phyloP scores from a whole-genome alignment of 2,329 filamentous ascomycete species.

The Furcasterigmium sp. region DNA sequence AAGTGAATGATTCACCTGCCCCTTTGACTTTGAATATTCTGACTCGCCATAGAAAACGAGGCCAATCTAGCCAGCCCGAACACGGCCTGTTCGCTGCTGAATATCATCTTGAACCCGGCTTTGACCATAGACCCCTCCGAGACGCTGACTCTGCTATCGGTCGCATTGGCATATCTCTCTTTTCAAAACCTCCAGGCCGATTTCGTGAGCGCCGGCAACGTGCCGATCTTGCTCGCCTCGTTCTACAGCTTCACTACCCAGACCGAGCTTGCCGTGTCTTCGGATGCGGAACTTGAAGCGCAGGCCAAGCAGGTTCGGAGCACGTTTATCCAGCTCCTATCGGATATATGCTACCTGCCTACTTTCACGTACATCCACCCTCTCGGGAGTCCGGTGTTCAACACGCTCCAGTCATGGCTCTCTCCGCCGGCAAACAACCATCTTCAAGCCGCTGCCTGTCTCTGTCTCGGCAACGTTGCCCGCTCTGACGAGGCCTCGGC shows the following conservation, averaged over 20 bases:
- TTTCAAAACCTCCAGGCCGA: constrained; percentile 43
- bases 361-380: constrained; percentile 36
- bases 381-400: constrained; percentile 34
- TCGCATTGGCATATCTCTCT: constrained; percentile 51
- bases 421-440: constrained; percentile 25
- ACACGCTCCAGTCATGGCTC: constrained; percentile 43
- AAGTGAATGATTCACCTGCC: constrained; percentile 8
- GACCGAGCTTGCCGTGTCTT: constrained; percentile 19
- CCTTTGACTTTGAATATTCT: not conserved
- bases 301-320: constrained; percentile 43
- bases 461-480: constrained; percentile 57
- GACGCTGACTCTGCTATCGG: constrained; percentile 45
- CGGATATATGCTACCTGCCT: constrained; percentile 47
- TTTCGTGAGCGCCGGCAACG: constrained; percentile 33
- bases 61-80: constrained; percentile 32
- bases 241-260: constrained; percentile 43
- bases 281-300: constrained; percentile 32
- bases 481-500: constrained; percentile 50
- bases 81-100: constrained; percentile 45
- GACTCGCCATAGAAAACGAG: constrained; percentile 36
- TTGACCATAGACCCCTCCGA: constrained; percentile 44
- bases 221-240: constrained; percentile 39
- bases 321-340: constrained; percentile 44
- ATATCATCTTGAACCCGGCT: constrained; percentile 35
- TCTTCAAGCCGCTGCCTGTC: constrained; percentile 53